phyloP scores from a whole-genome alignment of 495 filamentous ascomycete species.

The Penicillium coprophilum region DNA sequence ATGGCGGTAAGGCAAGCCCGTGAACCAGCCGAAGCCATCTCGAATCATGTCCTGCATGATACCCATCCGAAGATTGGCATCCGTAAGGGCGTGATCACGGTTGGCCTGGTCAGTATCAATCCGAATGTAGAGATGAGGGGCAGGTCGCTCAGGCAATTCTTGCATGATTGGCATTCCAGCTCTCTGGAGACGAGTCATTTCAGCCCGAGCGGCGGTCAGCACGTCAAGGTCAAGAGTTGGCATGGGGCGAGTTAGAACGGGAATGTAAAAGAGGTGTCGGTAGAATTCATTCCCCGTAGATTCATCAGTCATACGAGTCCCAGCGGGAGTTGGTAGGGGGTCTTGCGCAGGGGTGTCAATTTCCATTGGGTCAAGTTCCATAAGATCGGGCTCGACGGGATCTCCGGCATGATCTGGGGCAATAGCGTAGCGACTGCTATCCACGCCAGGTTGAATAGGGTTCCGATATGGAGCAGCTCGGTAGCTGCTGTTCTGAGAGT shows the following conservation, averaged over 20 bases:
- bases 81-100: neutral
- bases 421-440: neutral
- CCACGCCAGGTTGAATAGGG: neutral
- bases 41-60: constrained; percentile 11
- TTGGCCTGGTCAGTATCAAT: neutral
- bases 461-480: neutral
- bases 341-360: neutral
- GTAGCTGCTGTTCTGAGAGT: neutral
- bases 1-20: constrained; percentile 8
- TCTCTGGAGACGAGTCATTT: neutral
- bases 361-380: neutral
- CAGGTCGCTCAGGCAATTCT: neutral
- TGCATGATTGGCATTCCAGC: neutral
- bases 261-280: neutral
- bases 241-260: neutral
- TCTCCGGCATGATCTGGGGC: neutral
- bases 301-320: neutral
- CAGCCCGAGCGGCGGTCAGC: neutral
- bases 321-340: neutral
- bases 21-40: constrained; percentile 15
- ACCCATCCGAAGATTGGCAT: neutral
- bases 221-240: neutral
- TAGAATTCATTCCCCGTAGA: neutral
- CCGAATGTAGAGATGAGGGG: neutral
- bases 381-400: neutral